Percentiles rank a stretch among this genome's conserved stretches.
These are phyloP conservation scores for Cercospora sp. DNA, from an alignment of 2,329 filamentous ascomycete genomes.

Conservation along the genomic window DNA sequence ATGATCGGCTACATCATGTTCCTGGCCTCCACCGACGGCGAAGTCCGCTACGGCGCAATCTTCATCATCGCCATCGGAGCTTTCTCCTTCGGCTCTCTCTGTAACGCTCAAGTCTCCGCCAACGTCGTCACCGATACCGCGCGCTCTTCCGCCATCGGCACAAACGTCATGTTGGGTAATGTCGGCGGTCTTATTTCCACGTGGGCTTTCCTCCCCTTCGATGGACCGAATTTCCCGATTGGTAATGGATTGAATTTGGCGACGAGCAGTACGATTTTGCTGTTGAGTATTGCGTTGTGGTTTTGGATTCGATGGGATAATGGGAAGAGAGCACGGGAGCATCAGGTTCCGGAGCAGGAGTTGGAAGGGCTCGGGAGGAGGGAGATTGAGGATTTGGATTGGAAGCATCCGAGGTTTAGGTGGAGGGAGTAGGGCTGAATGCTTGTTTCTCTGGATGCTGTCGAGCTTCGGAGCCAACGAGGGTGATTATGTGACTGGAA, in stretches of 20 bases:
- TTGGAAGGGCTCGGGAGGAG: slow-evolving; percentile 55
- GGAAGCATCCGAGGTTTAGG: slow-evolving; percentile 65
- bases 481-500: neutral
- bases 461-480: neutral
- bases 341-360: slow-evolving; percentile 53
- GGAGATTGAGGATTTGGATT: slow-evolving; percentile 63
- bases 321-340: slow-evolving; percentile 55
- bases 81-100: slow-evolving; percentile 64
- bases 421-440: slow-evolving; percentile 50
- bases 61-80: slow-evolving; percentile 68
- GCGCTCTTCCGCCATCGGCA: slow-evolving; percentile 65
- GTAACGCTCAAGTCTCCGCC: slow-evolving; percentile 67
- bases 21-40: slow-evolving; percentile 54
- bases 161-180: slow-evolving; percentile 71
- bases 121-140: slow-evolving; percentile 73
- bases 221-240: slow-evolving; percentile 67
- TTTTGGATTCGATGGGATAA: slow-evolving; percentile 67
- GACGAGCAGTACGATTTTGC: slow-evolving; percentile 57
- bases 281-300: slow-evolving; percentile 53
- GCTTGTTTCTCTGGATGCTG: neutral
- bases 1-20: slow-evolving; percentile 74
- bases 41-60: slow-evolving; percentile 67
- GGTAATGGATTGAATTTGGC: slow-evolving; percentile 72
- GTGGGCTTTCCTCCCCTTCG: slow-evolving; percentile 53
- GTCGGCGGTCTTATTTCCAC: slow-evolving; percentile 55